phyloP scores from a whole-genome alignment of 371 early-diverging fungal genomes.

The Aphelidium insulamus region DNA sequence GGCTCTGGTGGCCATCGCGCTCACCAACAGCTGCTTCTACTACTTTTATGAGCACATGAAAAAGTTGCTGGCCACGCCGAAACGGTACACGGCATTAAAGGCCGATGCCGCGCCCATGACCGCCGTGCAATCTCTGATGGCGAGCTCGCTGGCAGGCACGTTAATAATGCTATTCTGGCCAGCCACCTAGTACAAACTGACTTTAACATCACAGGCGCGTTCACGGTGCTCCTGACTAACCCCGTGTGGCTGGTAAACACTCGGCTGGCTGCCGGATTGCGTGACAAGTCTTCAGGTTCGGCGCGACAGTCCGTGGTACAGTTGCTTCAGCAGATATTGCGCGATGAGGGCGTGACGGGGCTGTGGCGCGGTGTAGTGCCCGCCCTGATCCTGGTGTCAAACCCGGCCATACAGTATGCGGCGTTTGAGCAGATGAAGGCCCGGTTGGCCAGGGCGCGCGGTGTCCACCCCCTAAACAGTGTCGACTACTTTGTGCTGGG shows the following conservation, averaged over 20 bases:
- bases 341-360: conserved; percentile 59
- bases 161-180: conserved; percentile 2
- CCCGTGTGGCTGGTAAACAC: conserved; percentile 95
- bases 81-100: conserved; percentile 35
- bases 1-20: conserved; percentile 81
- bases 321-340: conserved; percentile 35
- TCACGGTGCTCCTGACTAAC: conserved; percentile 69
- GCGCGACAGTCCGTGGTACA: too few relatives aligned
- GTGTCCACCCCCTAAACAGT: conserved; percentile 28
- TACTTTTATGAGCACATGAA: conserved; percentile 86
- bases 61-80: conserved; percentile 47
- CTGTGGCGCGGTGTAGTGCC: conserved; percentile 77
- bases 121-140: conserved; percentile 62
- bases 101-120: conserved; percentile 30
- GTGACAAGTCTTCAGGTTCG: background rate
- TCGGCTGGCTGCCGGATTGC: conserved; percentile 5
- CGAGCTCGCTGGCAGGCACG: conserved; percentile 71
- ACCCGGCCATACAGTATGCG: conserved; percentile 94
- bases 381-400: conserved; percentile 84
- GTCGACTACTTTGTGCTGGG: conserved; percentile 87
- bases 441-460: conserved; percentile 16
- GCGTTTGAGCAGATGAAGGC: conserved; percentile 81
- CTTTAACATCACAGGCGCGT: too few relatives aligned
- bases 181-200: too few relatives aligned
- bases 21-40: conserved; percentile 88